phyloP scores from a whole-genome alignment of 768 basidiomycete genomes.

The Fomitopsis pulvina region DNA sequence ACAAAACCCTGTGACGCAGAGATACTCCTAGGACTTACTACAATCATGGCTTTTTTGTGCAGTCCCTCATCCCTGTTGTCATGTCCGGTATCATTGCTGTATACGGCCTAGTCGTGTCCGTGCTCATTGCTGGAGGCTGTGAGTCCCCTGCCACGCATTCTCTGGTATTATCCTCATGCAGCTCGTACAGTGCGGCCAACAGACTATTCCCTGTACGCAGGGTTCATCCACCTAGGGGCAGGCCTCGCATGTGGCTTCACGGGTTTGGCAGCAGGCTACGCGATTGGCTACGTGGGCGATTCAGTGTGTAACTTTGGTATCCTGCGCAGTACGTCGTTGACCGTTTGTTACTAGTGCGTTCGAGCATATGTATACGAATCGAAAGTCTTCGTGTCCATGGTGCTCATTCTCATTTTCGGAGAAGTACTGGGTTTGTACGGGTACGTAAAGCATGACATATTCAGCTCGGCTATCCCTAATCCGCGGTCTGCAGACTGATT shows the following conservation, averaged over 20 bases:
- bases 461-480: not conserved
- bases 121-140: constrained; percentile 76
- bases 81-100: constrained; percentile 99
- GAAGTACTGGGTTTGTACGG: constrained; percentile 90
- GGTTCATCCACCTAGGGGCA: constrained; percentile 89
- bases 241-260: constrained; percentile 89
- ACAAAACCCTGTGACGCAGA: too few relatives aligned
- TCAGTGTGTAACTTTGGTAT: constrained; percentile 50
- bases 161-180: constrained; percentile 7
- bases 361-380: constrained; percentile 88
- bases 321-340: not conserved
- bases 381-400: constrained; percentile 91
- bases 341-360: constrained; percentile 53
- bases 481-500: constrained; percentile 47
- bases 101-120: constrained; percentile 93
- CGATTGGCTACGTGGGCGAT: constrained; percentile 92
- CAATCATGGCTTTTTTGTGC: not conserved
- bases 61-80: constrained; percentile 95
- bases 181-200: constrained; percentile 46
- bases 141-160: constrained; percentile 23
- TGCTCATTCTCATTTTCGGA: constrained; percentile 89
- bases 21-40: too few relatives aligned
- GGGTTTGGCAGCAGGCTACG: constrained; percentile 89
- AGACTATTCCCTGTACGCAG: constrained; percentile 77
- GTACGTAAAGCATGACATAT: constrained; percentile 31